Evolutionary conservation across 2,329 filamentous ascomycete genomes (phyloP).

Genomic region (Septoria linicola): DNA sequence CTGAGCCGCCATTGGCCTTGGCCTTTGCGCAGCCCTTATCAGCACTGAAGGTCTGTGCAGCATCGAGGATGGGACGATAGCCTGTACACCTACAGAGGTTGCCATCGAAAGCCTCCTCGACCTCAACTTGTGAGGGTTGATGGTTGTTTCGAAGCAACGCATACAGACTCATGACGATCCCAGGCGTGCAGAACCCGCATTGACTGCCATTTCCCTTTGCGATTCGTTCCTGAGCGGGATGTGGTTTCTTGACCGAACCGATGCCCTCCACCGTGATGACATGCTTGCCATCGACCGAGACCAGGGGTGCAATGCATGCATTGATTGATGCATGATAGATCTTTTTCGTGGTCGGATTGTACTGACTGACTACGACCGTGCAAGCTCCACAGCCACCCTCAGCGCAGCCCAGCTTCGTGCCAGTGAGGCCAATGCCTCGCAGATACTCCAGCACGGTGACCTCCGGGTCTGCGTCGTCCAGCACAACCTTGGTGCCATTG

Average conservation of each 20-base stretch:
- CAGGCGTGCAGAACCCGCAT: slow-evolving; percentile 93
- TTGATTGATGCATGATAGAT: slow-evolving; percentile 98
- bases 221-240: slow-evolving; percentile 87
- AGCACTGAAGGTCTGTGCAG: slow-evolving; percentile 80
- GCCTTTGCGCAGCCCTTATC: slow-evolving; percentile 57
- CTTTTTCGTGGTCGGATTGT: slow-evolving; percentile 85
- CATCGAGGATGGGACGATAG: slow-evolving; percentile 89
- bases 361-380: slow-evolving; percentile 90
- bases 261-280: slow-evolving; percentile 98
- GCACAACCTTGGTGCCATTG: slow-evolving; percentile 83
- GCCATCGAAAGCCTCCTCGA: slow-evolving; percentile 96
- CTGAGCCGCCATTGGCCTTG: slow-evolving; percentile 58
- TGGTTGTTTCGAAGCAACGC: slow-evolving; percentile 84
- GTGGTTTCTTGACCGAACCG: slow-evolving; percentile 79
- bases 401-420: slow-evolving; percentile 93
- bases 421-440: slow-evolving; percentile 86
- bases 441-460: slow-evolving; percentile 90
- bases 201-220: slow-evolving; percentile 90
- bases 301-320: slow-evolving; percentile 87
- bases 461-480: slow-evolving; percentile 88
- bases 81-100: slow-evolving; percentile 95
- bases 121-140: slow-evolving; percentile 72
- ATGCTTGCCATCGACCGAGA: slow-evolving; percentile 94
- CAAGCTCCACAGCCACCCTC: slow-evolving; percentile 97
- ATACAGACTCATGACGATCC: slow-evolving; percentile 97